These are phyloP conservation scores for Astragalus glycyphyllos DNA, from an alignment of 306 rosid species.

Conservation along the genomic window DNA sequence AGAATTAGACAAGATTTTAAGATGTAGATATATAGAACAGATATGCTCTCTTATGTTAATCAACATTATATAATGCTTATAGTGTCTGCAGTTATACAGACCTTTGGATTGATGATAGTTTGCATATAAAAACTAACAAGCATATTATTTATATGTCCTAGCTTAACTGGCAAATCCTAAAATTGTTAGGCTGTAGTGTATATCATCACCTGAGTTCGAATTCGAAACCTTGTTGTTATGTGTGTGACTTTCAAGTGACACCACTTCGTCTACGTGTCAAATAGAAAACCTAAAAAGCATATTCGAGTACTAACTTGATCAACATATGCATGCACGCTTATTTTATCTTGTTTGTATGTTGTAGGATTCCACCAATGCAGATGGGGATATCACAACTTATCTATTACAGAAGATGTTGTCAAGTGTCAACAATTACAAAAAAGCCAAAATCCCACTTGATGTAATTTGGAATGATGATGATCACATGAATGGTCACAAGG, in stretches of 20 bases:
- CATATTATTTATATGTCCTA: too few species aligned
- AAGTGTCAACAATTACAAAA: slow-evolving; percentile 77
- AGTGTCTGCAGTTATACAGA: too few species aligned
- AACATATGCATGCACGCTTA: background rate
- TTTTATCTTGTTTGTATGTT: slow-evolving; percentile 20
- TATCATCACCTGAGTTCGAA: too few species aligned
- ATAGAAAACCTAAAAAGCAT: too few species aligned
- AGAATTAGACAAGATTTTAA: background rate
- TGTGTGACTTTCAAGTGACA: too few species aligned
- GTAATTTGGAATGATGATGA: slow-evolving; percentile 94
- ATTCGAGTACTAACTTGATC: background rate
- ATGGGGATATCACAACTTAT: slow-evolving; percentile 94
- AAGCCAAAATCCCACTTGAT: slow-evolving; percentile 86
- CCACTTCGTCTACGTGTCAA: too few species aligned
- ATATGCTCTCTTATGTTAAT: background rate
- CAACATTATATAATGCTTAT: too few species aligned
- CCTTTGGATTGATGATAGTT: too few species aligned
- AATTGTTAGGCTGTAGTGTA: too few species aligned
- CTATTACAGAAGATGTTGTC: slow-evolving; percentile 89
- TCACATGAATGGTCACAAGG: slow-evolving; percentile 94
- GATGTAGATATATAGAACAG: background rate
- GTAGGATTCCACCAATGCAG: slow-evolving; percentile 94
- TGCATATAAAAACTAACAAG: too few species aligned
- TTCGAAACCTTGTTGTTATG: too few species aligned
- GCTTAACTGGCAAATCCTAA: too few species aligned